phyloP scores from a whole-genome alignment of 805 yeast genomes.

The Kuraishia hungarica region DNA sequence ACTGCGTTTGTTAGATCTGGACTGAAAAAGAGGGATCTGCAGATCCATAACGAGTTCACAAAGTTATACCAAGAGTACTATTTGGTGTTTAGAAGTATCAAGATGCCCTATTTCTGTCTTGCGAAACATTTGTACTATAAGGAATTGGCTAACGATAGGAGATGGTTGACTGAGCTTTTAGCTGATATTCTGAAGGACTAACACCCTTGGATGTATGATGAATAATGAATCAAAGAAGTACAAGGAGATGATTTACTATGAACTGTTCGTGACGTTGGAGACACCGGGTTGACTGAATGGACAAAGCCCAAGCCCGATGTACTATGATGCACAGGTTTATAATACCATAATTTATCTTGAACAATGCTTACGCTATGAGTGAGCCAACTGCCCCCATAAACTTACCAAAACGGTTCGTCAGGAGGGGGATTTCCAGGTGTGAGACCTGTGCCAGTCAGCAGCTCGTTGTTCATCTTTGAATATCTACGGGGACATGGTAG shows the following conservation, averaged over 20 bases:
- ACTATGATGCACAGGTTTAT: slow-evolving; percentile 4
- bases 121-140: slow-evolving; percentile 2
- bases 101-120: slow-evolving; percentile 7
- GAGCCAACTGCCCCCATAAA: background rate
- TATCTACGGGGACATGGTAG: background rate
- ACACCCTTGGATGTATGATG: too few species aligned
- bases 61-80: slow-evolving; percentile 3
- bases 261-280: slow-evolving; percentile 5
- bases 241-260: too few species aligned
- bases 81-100: slow-evolving; percentile 1
- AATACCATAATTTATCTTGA: background rate
- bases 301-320: background rate
- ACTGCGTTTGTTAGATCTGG: background rate
- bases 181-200: slow-evolving; percentile 2
- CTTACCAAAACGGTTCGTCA: background rate
- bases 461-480: background rate
- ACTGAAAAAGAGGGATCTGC: background rate
- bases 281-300: slow-evolving; percentile 1
- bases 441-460: background rate
- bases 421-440: background rate
- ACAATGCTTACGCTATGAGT: background rate
- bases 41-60: slow-evolving; percentile 1
- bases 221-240: too few species aligned
- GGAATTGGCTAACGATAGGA: slow-evolving; percentile 4
- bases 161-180: slow-evolving; percentile 3